Base-by-base conservation (phyloP, 495 filamentous ascomycete species). In the Neurospora terricola region DNA sequence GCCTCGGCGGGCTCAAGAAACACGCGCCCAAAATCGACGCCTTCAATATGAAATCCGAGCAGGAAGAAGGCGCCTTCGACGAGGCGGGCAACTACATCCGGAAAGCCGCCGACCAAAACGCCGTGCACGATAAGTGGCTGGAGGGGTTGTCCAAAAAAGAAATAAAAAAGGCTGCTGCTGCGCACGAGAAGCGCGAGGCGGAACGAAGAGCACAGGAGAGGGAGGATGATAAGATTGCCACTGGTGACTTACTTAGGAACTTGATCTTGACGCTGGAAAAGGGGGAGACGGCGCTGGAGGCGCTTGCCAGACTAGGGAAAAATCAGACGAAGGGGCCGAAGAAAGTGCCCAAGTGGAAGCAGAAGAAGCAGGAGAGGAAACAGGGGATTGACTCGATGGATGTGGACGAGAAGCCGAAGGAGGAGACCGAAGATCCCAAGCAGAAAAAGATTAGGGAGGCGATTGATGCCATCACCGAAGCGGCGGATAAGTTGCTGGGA, bases 11-110 rank as follows among this genome's bases (percentile, higher is more conserved):
- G 1, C 91, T 94, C 76, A 98, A 98, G 82, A 94, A 92, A 79
- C 93, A 97, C 80, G 96, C 96, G 18, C 96, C 96, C n/a, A 91
- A 96, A 76, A 86, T 98, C 36, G 96, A 98, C 81, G 96, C 94
- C 0, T 99, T 99, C 86, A 97, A 99, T 78, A 94, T 99, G 88
- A 89, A 87, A 69, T 82, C 86, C 6, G 96, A 99, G 81, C 90
- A 94, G 78, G 96, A 99, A 80, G 96, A 98, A 78, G 96, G 96
- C 0, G 85, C 89, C 14, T 98, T 97, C 77, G 96, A 99, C 78
- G 92, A 92, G 71, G 83, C 89, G 18, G 96, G 96, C 4, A 98
- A 98, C 79, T 99, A 87, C 79, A 89, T 99, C 38, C 87, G 96
- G n/a, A 96, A 94, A 75, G 94, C 94, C 1, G 85, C 82, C 0